Evolutionary conservation across 495 filamentous ascomycete species (phyloP).

Genomic region (Hyaloscypha bicolor): DNA sequence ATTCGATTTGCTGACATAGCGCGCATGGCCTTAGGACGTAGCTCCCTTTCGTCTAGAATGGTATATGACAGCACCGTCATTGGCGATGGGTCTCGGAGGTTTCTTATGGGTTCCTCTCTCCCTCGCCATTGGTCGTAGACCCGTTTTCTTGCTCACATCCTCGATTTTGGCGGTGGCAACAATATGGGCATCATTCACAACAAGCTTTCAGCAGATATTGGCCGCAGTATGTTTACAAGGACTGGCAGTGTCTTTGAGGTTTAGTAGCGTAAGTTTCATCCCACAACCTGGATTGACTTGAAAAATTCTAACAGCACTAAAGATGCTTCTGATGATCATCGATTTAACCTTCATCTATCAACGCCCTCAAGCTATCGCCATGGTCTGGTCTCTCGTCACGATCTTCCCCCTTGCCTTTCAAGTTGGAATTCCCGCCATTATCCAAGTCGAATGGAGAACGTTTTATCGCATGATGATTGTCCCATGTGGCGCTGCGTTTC

Average conservation of each 20-base stretch:
- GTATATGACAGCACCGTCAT: too few species aligned
- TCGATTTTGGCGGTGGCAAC: conserved; percentile 32
- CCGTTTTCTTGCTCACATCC: conserved; percentile 38
- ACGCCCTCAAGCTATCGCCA: conserved; percentile 7
- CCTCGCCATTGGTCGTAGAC: background rate
- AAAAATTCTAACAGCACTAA: conserved; percentile 1
- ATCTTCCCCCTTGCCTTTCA: background rate
- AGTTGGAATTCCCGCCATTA: background rate
- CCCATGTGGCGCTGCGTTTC: background rate
- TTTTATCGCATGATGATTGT: conserved; percentile 4
- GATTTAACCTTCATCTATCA: conserved; percentile 23
- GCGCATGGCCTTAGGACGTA: too few species aligned
- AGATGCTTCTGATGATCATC: conserved; percentile 15
- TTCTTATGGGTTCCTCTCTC: too few species aligned
- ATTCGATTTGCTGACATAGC: too few species aligned
- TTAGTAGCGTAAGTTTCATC: background rate
- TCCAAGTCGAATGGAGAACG: background rate
- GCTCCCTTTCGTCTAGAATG: too few species aligned
- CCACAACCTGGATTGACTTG: too few species aligned
- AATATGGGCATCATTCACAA: conserved; percentile 3
- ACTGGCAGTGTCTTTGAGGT: background rate
- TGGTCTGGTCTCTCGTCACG: conserved; percentile 2
- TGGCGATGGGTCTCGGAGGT: too few species aligned
- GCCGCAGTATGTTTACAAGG: conserved; percentile 11
- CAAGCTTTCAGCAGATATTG: conserved; percentile 8